A percentile compares a stretch with the other conserved stretches of the same genome.
Conservation (phyloP, 257 asterid species). For the Perilla frutescens region DNA sequence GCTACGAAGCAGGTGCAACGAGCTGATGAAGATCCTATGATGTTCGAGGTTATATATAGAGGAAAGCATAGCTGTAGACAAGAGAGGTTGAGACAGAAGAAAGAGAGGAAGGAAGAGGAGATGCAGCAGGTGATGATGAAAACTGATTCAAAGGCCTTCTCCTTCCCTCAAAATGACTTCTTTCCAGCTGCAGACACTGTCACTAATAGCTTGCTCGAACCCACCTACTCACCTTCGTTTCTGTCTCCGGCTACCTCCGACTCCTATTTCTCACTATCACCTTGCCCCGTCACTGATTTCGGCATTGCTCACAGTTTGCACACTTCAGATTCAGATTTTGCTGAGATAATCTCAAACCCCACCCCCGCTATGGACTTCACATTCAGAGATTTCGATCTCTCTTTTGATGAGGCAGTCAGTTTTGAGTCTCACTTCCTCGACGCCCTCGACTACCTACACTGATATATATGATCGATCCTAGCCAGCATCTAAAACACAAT, state of each 20-base stretch:
- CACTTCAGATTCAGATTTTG: conserved; percentile 48
- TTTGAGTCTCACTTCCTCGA: conserved; percentile 49
- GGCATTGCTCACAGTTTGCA: conserved; percentile 40
- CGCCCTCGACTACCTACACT: conserved; percentile 36
- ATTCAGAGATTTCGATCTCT: conserved; percentile 46
- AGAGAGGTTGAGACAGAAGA: conserved; percentile 39
- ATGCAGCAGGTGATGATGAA: conserved; percentile 27
- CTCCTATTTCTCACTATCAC: conserved; percentile 47
- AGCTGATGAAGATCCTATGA: conserved; percentile 55
- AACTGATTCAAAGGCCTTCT: conserved; percentile 37
- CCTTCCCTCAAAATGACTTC: conserved; percentile 50
- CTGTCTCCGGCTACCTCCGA: conserved; percentile 55
- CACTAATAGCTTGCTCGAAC: conserved; percentile 8
- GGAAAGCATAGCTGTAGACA: conserved; percentile 71
- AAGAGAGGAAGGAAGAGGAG: conserved; percentile 33
- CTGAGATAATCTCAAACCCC: conserved; percentile 58
- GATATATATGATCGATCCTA: conserved; percentile 29
- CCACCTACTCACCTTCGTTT: conserved; percentile 44
- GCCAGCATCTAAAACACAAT: conserved; percentile 31
- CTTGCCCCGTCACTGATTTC: conserved; percentile 40
- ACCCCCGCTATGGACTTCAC: conserved; percentile 49
- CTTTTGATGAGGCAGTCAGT: conserved; percentile 44
- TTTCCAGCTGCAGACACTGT: conserved; percentile 17
- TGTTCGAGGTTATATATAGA: conserved; percentile 62
- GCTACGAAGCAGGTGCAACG: conserved; percentile 86